These are phyloP conservation scores for Sugiyamaella americana DNA, from an alignment of 805 yeast species.

Conservation along the genomic window DNA sequence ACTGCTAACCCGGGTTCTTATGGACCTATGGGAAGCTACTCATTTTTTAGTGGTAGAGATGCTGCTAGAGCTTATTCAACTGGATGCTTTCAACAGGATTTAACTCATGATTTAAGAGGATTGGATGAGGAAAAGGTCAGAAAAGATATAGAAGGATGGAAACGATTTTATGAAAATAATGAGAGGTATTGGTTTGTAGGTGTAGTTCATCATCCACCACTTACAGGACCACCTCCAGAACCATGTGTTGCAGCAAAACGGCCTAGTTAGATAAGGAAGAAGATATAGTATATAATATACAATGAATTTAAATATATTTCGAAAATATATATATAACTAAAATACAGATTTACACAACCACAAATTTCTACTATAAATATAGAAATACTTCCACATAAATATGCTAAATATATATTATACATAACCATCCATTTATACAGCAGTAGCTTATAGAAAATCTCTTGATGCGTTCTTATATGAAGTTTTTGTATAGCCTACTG, in stretches of 20 bases:
- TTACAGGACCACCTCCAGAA: slow-evolving; percentile 46
- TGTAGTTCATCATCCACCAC: slow-evolving; percentile 40
- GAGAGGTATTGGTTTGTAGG: slow-evolving; percentile 61
- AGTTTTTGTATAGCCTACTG: slow-evolving; percentile 10
- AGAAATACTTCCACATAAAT: no score
- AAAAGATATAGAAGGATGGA: slow-evolving; percentile 46
- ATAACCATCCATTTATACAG: no score
- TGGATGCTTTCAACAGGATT: slow-evolving; percentile 60
- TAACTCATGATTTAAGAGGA: slow-evolving; percentile 62
- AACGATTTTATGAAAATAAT: slow-evolving; percentile 40
- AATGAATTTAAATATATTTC: no score
- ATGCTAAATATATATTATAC: no score
- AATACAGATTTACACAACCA: no score
- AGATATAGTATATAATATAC: neutral
- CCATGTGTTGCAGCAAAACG: slow-evolving; percentile 35
- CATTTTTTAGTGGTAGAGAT: slow-evolving; percentile 56
- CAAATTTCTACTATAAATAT: no score
- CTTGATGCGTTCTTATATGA: slow-evolving; percentile 8
- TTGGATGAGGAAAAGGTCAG: slow-evolving; percentile 40
- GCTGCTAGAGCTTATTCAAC: slow-evolving; percentile 64
- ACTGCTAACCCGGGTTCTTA: slow-evolving; percentile 44
- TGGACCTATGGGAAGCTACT: slow-evolving; percentile 54
- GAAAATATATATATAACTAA: no score
- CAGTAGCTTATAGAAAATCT: slow-evolving; percentile 13
- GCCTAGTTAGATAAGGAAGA: slow-evolving; percentile 4